Base-by-base conservation (phyloP, 352 stramenopile genomes). In the Globisporangium paroecandrum region DNA sequence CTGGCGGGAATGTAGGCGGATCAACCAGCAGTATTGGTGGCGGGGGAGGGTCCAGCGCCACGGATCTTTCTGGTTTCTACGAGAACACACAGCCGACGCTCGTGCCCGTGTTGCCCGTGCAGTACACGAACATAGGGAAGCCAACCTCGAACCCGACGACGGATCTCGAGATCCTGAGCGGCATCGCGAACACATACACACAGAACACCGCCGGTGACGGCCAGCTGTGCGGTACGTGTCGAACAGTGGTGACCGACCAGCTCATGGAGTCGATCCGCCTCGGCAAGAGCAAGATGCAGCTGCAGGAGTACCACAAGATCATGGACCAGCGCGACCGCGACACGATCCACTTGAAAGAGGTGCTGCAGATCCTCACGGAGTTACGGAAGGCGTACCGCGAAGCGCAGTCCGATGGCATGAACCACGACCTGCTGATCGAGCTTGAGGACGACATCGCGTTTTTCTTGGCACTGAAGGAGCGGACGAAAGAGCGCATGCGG, bases 171-270 rank as follows among this genome's bases (percentile, higher is more conserved):
- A 93, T 93, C 75, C 66, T 93, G 41, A 93, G 85, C 65, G 85
- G 85, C n/a, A 93, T 93, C 61, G 85, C 85, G 49, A 91, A 93
- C 66, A 85, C 80, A 25, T 93, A 93, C 72, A 93, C 85, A 55
- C 78, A 86, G 67, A 89, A 82, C 58, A 67, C 66, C 41, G 38
- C 25, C 13, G 65, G 67, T n/a, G 74, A 87, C 49, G 77, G 69
- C 57, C 76, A 87, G 70, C 79, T 90, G 32, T 91, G 85, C 64
- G 72, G 71, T 38, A 85, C 73, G 61, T 93, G 83, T 59, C 74
- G 82, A 24, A 84, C 78, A 27, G 79, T 90, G 5, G 83, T 91
- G 36, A 82, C 77, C 22, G 82, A 91, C 71, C 79, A 91, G 70
- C 76, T 93, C 60, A 88, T 91, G 77, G 79, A 90, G 69, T 93